Evolutionary conservation across 108 stramenopile genomes (phyloP), one percentile per base, ranked within the genome.

Genomic region (Cyclostephanos tholiformis): DNA sequence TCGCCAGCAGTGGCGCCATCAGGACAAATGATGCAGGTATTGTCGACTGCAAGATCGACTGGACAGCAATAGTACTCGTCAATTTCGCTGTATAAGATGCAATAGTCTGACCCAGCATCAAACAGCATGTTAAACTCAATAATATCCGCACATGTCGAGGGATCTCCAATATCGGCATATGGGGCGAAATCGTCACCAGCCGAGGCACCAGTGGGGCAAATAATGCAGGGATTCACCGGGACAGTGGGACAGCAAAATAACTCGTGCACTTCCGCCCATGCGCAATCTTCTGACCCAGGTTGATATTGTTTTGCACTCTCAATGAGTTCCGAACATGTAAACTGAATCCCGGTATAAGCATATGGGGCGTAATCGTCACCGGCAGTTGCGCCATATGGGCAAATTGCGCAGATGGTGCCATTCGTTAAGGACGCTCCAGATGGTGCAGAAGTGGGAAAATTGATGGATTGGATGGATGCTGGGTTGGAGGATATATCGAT

Each of bases 1-100:
- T 56, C 56, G 23, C 56, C 56, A 22, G 23, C 23, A 8, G 56
- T 56, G 56, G 56, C 56, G 5, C 56, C 56, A 56, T 29, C 9
- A 9, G 56, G 56, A 26, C 56, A 56, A 29, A 56, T 56, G 29
- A 56, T 56, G 23, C 56, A 56, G 12, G 19, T 4, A 14, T 29
- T 29, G 20, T 56, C 32, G 4, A 32, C 32, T 32, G 3, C 56
- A 3, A 1, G 27, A 12, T 0, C 30, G 5, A 12, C 0, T 1
- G 57, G 57, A 11, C 57, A 58, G 57, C 57, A 58, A n/a, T 26
- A n/a, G 1, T 6, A 29, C 29, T 56, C 56, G 41, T 41, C 25
- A 25, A 56, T 29, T 56, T 26, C 25, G 13, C 12, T 1, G 1
- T 0, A 8, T 27, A 9, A 2, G 26, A 1, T 12, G 12, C 41